Conservation (phyloP, 1,284 basidiomycete genomes). For the Rhodotorula sp. region DNA sequence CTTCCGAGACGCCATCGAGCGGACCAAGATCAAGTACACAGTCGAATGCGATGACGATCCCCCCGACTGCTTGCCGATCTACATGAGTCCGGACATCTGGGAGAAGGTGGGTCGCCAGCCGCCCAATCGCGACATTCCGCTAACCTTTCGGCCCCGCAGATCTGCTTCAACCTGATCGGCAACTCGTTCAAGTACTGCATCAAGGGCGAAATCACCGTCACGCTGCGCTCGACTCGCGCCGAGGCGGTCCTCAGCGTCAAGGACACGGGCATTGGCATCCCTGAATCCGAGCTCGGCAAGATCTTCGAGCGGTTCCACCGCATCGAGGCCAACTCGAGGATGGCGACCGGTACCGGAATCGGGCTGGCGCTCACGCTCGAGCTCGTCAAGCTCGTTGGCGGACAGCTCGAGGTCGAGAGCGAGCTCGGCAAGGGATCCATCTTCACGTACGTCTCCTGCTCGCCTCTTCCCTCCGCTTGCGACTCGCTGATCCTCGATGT, state of each 20-base stretch:
- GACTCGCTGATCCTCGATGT: background rate
- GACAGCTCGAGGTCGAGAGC: constrained; percentile 48
- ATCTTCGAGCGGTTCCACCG: constrained; percentile 50
- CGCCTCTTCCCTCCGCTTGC: background rate
- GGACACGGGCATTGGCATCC: constrained; percentile 52
- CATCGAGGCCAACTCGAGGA: constrained; percentile 45
- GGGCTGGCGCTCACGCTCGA: constrained; percentile 48
- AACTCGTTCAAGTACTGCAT: constrained; percentile 47
- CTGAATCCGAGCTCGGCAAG: constrained; percentile 43
- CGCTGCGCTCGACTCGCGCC: constrained; percentile 23
- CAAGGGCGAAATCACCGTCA: constrained; percentile 37
- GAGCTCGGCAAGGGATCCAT: constrained; percentile 36
- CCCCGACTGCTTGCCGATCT: constrained; percentile 44
- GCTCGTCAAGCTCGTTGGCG: constrained; percentile 51
- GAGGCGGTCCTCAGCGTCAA: constrained; percentile 44
- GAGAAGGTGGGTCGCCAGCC: constrained; percentile 48
- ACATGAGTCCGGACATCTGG: constrained; percentile 51
- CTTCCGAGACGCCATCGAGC: constrained; percentile 47
- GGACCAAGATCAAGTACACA: constrained; percentile 46
- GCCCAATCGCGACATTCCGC: background rate
- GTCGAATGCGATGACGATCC: constrained; percentile 49
- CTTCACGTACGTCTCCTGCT: constrained; percentile 20
- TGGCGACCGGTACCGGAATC: constrained; percentile 51
- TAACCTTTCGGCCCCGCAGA: background rate
- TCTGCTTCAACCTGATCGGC: constrained; percentile 49